Evolutionary conservation across 352 stramenopile species (phyloP).

Genomic region (Phytophthora foliorum): DNA sequence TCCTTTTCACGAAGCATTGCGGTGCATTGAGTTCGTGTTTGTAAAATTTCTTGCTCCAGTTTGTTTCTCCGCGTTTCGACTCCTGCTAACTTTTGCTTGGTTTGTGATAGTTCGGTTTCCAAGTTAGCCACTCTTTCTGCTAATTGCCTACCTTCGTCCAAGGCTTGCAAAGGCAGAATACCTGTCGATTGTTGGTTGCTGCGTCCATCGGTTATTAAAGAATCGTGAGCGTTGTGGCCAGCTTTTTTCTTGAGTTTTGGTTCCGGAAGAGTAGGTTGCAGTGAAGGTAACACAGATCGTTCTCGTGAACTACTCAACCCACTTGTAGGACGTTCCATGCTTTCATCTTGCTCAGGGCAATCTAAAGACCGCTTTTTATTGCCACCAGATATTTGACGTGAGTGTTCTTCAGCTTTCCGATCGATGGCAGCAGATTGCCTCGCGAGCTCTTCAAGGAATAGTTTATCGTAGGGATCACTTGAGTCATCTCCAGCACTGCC

Average conservation of each 20-base stretch:
- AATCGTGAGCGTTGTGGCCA: not conserved
- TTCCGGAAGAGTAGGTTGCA: constrained; percentile 7
- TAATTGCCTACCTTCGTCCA: not conserved
- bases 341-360: constrained; percentile 34
- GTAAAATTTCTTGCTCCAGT: constrained; percentile 57
- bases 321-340: constrained; percentile 16
- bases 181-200: constrained; percentile 27
- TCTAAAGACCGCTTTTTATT: constrained; percentile 4
- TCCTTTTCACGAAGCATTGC: constrained; percentile 64
- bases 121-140: constrained; percentile 22
- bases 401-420: not conserved
- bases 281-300: constrained; percentile 26
- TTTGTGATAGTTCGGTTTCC: constrained; percentile 44
- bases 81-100: constrained; percentile 28
- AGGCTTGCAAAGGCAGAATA: not conserved
- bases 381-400: not conserved
- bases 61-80: constrained; percentile 46
- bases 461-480: constrained; percentile 49
- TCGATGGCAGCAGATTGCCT: constrained; percentile 51
- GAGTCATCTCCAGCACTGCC: not conserved
- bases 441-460: constrained; percentile 76
- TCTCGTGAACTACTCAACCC: constrained; percentile 25
- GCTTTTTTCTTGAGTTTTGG: constrained; percentile 30
- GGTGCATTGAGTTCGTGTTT: constrained; percentile 49
- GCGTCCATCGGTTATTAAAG: not conserved